A percentile compares a stretch with the other conserved stretches of the same genome.
Evolutionary conservation across 129 eudicot genomes (phyloP).

Genomic region (Calendula officinalis): DNA sequence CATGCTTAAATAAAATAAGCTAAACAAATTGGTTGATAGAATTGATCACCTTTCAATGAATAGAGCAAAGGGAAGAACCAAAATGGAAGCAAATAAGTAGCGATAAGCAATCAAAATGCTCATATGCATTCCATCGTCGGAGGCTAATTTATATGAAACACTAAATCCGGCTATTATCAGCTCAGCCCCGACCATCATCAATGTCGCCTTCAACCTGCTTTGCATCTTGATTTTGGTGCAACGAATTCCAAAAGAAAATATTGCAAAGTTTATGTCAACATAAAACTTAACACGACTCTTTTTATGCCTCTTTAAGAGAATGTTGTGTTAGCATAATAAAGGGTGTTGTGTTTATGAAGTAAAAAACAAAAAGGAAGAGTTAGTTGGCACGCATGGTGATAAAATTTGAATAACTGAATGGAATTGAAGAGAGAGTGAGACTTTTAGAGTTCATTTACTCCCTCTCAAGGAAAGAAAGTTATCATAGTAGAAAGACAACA

Average conservation of each 20-base stretch:
- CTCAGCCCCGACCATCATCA: constrained; percentile 31
- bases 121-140: constrained; percentile 32
- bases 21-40: neutral
- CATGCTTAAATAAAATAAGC: neutral
- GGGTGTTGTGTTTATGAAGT: too few species aligned
- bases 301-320: too few species aligned
- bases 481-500: too few species aligned
- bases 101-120: constrained; percentile 36
- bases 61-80: constrained; percentile 34
- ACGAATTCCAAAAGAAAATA: neutral
- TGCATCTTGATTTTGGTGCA: constrained; percentile 8
- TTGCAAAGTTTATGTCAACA: too few species aligned
- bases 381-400: too few species aligned
- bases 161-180: constrained; percentile 16
- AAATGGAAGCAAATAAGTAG: constrained; percentile 29
- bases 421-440: too few species aligned
- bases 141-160: constrained; percentile 37
- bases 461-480: too few species aligned
- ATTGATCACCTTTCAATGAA: constrained; percentile 31
- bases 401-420: too few species aligned
- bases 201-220: constrained; percentile 23
- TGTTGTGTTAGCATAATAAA: too few species aligned
- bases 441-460: too few species aligned
- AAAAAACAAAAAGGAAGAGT: too few species aligned
- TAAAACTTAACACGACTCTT: too few species aligned